Evolutionary conservation across 2,329 filamentous ascomycete genomes (phyloP), one percentile per base, ranked within the genome.

Genomic region (Alternaria sp.): DNA sequence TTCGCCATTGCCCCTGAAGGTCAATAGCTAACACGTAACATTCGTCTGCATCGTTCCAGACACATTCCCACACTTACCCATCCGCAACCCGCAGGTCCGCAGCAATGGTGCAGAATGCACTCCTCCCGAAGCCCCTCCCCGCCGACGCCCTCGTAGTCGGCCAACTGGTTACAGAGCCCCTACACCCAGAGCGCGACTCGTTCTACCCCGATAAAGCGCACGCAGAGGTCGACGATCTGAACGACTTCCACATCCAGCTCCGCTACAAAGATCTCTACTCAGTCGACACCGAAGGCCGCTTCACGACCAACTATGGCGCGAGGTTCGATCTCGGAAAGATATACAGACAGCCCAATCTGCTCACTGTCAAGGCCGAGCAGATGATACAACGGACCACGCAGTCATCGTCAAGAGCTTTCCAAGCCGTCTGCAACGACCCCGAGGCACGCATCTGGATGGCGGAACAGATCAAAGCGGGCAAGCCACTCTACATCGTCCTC

Each of bases 211-310:
- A 75, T 57, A 59, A 63, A n/a, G 74, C 77, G 20, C 75, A 77
- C 60, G 73, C 69, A 33, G 69, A 72, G 44, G 65, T 80, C 66
- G 78, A 80, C 66, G 76, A 78, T 26, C 73, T 80, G 64, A 80
- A 80, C 56, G 76, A 80, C 67, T 79, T 77, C 67, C 75, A 79
- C 67, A 80, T 80, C 59, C 76, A 80, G 62, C 74, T 79, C 28
- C 76, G 78, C 26, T 80, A 80, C 73, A 78, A 76, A 54, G 78
- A 80, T 30, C 46, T 80, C 45, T 80, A 79, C 68, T 77, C 75
- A 28, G 70, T 79, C 60, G 78, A 80, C 61, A 65, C 69, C 26
- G 77, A 80, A 60, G 78, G 78, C 56, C 75, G 78, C 37, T 80
- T 80, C 71, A 75, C 76, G 63, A 71, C 74, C 61, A 79, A 78